Conservation (phyloP, 768 basidiomycete genomes). For the Tricholoma bakamatsutake region DNA sequence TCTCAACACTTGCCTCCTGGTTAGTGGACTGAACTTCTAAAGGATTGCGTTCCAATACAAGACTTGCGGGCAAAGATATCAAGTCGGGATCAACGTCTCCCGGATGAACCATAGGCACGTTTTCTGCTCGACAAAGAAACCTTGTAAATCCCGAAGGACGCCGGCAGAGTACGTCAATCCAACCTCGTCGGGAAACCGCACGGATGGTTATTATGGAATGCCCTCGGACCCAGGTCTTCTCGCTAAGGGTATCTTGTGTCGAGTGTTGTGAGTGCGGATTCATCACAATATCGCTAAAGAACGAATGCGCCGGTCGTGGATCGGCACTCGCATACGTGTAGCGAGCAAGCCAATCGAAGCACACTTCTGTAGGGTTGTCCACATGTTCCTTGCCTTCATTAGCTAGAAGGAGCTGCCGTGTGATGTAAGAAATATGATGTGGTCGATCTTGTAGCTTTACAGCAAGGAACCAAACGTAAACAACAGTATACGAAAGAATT, state of each 20-base stretch:
- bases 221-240: slow-evolving; percentile 85
- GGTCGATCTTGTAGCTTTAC: slow-evolving; percentile 78
- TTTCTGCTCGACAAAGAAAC: slow-evolving; percentile 82
- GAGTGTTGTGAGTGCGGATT: slow-evolving; percentile 34
- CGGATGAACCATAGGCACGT: slow-evolving; percentile 77
- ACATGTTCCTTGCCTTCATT: slow-evolving; percentile 69
- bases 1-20: slow-evolving; percentile 18
- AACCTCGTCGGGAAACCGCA: slow-evolving; percentile 65
- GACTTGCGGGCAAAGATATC: slow-evolving; percentile 61
- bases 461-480: slow-evolving; percentile 94
- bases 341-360: slow-evolving; percentile 95
- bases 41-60: slow-evolving; percentile 62
- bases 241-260: slow-evolving; percentile 36
- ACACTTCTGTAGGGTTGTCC: slow-evolving; percentile 92
- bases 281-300: slow-evolving; percentile 76
- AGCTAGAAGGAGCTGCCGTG: slow-evolving; percentile 77
- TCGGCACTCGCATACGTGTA: slow-evolving; percentile 94
- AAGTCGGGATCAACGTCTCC: slow-evolving; percentile 84
- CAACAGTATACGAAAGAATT: slow-evolving; percentile 81
- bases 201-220: slow-evolving; percentile 82
- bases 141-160: slow-evolving; percentile 86
- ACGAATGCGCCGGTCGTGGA: slow-evolving; percentile 77
- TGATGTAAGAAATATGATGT: slow-evolving; percentile 79
- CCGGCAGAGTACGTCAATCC: slow-evolving; percentile 82
- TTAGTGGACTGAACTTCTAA: slow-evolving; percentile 25